These are phyloP conservation scores for Scytalidium lignicola DNA, from an alignment of 2,329 filamentous ascomycete species.

Conservation along the genomic window DNA sequence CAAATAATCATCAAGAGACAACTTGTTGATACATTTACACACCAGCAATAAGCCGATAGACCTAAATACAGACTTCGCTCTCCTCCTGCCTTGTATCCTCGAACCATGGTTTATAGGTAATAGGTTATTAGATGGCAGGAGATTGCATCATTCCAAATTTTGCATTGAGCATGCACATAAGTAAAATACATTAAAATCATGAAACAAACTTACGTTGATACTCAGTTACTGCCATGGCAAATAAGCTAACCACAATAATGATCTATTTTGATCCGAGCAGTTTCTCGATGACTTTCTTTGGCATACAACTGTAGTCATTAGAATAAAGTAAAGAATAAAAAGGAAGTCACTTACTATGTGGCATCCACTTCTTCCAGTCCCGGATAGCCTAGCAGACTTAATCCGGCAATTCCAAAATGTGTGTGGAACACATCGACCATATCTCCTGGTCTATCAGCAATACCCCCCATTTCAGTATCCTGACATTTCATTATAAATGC, in stretches of 20 bases:
- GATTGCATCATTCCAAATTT: constrained; percentile 20
- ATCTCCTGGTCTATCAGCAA: constrained; percentile 86
- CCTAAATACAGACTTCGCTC: constrained; percentile 31
- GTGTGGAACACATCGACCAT: constrained; percentile 99
- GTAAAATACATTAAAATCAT: background rate
- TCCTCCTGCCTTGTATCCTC: constrained; percentile 71
- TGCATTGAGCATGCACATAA: background rate
- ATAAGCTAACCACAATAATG: constrained; percentile 1
- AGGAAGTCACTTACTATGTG: constrained; percentile 59
- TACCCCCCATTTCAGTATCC: constrained; percentile 76
- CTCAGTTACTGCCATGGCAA: background rate
- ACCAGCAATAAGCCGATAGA: background rate
- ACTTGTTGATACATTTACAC: background rate
- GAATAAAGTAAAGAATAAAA: background rate
- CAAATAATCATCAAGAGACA: background rate
- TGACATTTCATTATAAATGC: constrained; percentile 84
- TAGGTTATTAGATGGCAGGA: constrained; percentile 70
- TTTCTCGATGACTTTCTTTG: constrained; percentile 58
- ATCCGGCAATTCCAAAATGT: constrained; percentile 77
- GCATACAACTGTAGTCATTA: constrained; percentile 55
- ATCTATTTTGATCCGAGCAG: constrained; percentile 40
- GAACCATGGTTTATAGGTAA: constrained; percentile 45
- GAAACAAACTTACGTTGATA: constrained; percentile 1
- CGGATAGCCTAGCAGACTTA: constrained; percentile 76
- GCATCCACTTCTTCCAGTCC: constrained; percentile 79